Base-by-base conservation (phyloP, 1,284 basidiomycete genomes). In the Cryptococcus sp. region DNA sequence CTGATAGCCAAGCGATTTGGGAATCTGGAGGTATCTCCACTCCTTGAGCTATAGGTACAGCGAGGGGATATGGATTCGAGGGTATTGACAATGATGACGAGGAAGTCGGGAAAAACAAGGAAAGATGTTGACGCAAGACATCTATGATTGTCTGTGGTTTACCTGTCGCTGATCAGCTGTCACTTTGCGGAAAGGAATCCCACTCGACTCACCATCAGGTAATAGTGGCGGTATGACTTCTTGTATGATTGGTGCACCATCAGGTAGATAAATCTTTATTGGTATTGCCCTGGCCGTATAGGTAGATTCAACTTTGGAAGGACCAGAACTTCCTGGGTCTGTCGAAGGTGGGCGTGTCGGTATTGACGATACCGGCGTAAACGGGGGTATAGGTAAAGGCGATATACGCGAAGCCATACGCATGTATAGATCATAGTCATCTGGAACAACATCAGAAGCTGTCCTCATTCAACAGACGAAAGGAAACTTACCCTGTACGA, bases 401-500 rank as follows among this genome's bases (percentile, higher is more conserved):
- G 81, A 64, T 4, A 98, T 83, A 70, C 94, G 93, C 8, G 87
- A 83, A 1, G 91, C 91, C 62, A 97, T 88, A 43, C 88, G 84
- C 86, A 90, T 93, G 70, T 90, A 96, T 60, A 92, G 85, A 63
- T 97, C 93, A 70, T 94, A 97, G 73, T 95, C 93, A 76, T 94
- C 92, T 90, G 63, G 23, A 68, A 37, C 15, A 33, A 6, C 33
- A 3, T 23, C 10, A 7, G 23, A 5, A n/a, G 51, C 32, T 38
- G 46, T 41, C 31, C 33, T 5, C 5, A 15, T 13, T 8, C 7
- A 45, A 15, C 10, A 13, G 7, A 14, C 5, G 50, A 43, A 15
- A 34, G 35, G 13, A 38, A 38, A 59, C 88, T 76, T 68, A 92
- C 90, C 88, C 70, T 90, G 86, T 78, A 85, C 86, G 60, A 96